Conservation (phyloP, 2,329 filamentous ascomycete species). For the Exophiala sp. region DNA sequence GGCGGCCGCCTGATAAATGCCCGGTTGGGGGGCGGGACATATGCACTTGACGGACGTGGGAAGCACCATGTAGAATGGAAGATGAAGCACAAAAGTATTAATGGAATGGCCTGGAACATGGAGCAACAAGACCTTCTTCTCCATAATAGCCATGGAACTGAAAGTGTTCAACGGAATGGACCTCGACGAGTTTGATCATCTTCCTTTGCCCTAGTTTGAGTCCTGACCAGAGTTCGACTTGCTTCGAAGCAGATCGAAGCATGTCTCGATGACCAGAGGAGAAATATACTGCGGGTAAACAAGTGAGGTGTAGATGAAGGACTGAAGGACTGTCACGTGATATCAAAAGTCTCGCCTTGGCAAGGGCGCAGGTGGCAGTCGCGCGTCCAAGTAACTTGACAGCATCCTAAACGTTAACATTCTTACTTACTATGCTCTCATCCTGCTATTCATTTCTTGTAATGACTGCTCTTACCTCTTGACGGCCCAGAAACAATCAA, state of each 20-base stretch:
- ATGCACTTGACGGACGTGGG: conserved; percentile 17
- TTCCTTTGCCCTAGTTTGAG: background rate
- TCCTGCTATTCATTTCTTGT: background rate
- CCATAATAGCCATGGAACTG: background rate
- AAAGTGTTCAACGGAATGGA: too few relatives aligned
- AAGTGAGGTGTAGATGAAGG: too few relatives aligned
- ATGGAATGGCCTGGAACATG: background rate
- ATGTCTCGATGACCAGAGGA: too few relatives aligned
- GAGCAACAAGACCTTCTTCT: background rate
- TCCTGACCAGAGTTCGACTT: too few relatives aligned
- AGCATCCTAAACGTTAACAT: background rate
- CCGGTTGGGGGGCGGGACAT: background rate
- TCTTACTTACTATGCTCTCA: background rate
- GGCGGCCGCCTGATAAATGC: background rate
- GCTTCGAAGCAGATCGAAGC: too few relatives aligned
- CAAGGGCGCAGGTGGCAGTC: conserved; percentile 1
- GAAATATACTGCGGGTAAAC: too few relatives aligned
- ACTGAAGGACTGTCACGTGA: background rate
- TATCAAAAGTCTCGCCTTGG: background rate
- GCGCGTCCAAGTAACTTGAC: background rate
- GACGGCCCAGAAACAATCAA: background rate
- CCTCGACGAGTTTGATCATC: too few relatives aligned
- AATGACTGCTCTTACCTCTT: background rate
- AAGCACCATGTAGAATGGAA: conserved; percentile 25
- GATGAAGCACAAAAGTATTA: background rate